These are phyloP conservation scores for Vanrija sp. DNA, from an alignment of 1,284 basidiomycete species.

Conservation along the genomic window DNA sequence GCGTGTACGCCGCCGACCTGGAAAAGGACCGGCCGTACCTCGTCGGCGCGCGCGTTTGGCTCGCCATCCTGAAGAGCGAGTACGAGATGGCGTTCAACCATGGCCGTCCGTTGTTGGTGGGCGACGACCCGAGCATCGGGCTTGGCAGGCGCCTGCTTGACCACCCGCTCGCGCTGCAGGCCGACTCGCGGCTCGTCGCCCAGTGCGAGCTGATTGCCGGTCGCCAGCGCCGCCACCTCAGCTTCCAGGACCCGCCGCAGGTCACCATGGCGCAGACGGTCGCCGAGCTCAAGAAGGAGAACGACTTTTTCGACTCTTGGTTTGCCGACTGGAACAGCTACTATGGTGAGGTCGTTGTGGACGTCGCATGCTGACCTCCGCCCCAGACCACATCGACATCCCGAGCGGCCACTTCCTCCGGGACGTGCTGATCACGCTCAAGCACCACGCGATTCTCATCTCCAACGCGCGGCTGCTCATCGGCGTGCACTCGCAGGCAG, in stretches of 20 bases:
- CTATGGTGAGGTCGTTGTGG: constrained; percentile 9
- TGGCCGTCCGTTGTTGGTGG: constrained; percentile 81
- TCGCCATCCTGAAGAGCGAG: constrained; percentile 76
- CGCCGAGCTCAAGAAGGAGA: constrained; percentile 26
- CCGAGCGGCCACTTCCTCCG: constrained; percentile 2
- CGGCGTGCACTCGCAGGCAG: constrained; percentile 19
- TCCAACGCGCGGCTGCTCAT: constrained; percentile 29
- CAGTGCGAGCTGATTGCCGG: constrained; percentile 54
- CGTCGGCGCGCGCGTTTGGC: constrained; percentile 75
- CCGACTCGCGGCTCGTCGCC: constrained; percentile 84
- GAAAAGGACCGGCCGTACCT: constrained; percentile 70
- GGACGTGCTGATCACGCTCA: constrained; percentile 2
- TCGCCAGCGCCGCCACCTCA: constrained; percentile 17
- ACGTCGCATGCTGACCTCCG: neutral
- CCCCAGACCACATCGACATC: neutral
- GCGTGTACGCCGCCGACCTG: constrained; percentile 55
- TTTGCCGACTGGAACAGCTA: constrained; percentile 42
- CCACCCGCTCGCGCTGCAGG: constrained; percentile 81
- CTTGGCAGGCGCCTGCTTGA: constrained; percentile 65
- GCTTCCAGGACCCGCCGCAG: neutral
- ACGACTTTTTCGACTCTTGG: constrained; percentile 38
- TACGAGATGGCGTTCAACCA: constrained; percentile 55
- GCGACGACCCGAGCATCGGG: constrained; percentile 76
- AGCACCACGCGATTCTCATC: constrained; percentile 14
- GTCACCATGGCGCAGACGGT: neutral